Evolutionary conservation across 1,139 yeast species (phyloP).

Genomic region (Meyerozyma sp.): DNA sequence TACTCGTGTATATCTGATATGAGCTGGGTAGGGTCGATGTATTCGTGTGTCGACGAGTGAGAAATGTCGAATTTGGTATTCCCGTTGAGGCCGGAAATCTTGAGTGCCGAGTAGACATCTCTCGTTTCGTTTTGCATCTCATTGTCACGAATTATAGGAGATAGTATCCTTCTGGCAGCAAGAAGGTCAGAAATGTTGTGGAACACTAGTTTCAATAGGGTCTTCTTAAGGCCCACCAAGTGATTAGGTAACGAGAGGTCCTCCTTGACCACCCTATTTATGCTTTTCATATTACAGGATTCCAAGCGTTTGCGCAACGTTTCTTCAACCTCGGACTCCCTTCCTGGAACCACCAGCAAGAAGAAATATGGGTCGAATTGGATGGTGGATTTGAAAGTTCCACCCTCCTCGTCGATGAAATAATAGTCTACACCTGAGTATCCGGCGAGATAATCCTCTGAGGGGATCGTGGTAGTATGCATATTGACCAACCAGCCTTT

Average conservation of each 20-base stretch:
- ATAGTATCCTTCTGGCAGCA: slow-evolving; percentile 62
- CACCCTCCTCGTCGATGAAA: slow-evolving; percentile 96
- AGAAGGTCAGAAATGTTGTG: slow-evolving; percentile 71
- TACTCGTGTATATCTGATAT: slow-evolving; percentile 85
- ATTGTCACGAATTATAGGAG: slow-evolving; percentile 70
- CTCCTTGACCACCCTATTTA: slow-evolving; percentile 59
- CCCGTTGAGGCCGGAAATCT: slow-evolving; percentile 28
- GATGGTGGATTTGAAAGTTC: slow-evolving; percentile 81
- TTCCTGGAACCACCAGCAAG: slow-evolving; percentile 59
- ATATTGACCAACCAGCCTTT: slow-evolving; percentile 90
- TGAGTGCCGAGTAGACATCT: slow-evolving; percentile 60
- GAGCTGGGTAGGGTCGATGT: slow-evolving; percentile 54
- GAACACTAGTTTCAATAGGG: slow-evolving; percentile 64
- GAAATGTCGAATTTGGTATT: slow-evolving; percentile 5
- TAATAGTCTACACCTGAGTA: slow-evolving; percentile 90
- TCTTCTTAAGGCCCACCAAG: slow-evolving; percentile 67
- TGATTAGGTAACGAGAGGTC: slow-evolving; percentile 83
- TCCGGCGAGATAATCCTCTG: slow-evolving; percentile 44
- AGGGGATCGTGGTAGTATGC: slow-evolving; percentile 65
- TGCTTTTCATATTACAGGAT: slow-evolving; percentile 46
- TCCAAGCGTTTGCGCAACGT: slow-evolving; percentile 68
- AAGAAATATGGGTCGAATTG: slow-evolving; percentile 86
- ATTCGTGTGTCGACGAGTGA: slow-evolving; percentile 11
- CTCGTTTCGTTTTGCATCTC: slow-evolving; percentile 59
- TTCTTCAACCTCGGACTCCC: slow-evolving; percentile 84